phyloP scores from a whole-genome alignment of 2,329 filamentous ascomycete species.

The Cryphonectria parasitica region DNA sequence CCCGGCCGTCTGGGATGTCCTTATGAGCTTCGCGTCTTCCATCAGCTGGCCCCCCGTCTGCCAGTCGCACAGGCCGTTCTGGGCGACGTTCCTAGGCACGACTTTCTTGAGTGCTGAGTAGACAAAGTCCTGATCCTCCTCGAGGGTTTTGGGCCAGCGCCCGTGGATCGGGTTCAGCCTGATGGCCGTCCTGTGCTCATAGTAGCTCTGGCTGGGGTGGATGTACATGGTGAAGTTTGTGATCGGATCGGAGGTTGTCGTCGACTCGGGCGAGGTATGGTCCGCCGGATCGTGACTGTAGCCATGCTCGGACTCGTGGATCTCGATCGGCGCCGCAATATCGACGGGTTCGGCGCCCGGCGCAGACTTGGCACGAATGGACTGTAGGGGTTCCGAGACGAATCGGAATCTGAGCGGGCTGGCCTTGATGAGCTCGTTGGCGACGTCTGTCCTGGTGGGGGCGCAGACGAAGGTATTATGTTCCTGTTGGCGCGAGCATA shows the following conservation, averaged over 20 bases:
- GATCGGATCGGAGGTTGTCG: conserved; percentile 28
- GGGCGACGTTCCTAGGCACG: conserved; percentile 44
- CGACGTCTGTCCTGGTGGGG: conserved; percentile 46
- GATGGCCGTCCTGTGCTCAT: conserved; percentile 46
- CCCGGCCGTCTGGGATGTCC: conserved; percentile 28
- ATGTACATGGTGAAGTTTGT: conserved; percentile 49
- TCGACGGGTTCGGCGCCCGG: conserved; percentile 24
- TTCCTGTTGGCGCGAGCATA: conserved; percentile 40
- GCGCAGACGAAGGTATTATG: conserved; percentile 56
- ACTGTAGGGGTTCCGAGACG: conserved; percentile 35
- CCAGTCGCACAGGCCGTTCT: conserved; percentile 51
- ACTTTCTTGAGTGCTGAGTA: conserved; percentile 43
- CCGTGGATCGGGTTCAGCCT: conserved; percentile 43
- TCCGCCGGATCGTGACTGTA: not conserved
- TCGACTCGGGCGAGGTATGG: conserved; percentile 2
- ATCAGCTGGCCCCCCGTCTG: conserved; percentile 35
- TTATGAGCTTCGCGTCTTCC: conserved; percentile 29
- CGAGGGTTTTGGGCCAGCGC: conserved; percentile 45
- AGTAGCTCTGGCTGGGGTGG: conserved; percentile 46
- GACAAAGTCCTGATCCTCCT: conserved; percentile 38
- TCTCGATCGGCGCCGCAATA: conserved; percentile 29
- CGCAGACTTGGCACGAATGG: conserved; percentile 29
- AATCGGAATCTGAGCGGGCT: conserved; percentile 55
- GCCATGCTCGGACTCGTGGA: conserved; percentile 24
- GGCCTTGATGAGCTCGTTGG: conserved; percentile 43